These are phyloP conservation scores for Wickerhamiella sergipiensis DNA, from an alignment of 805 yeast genomes.

Conservation along the genomic window DNA sequence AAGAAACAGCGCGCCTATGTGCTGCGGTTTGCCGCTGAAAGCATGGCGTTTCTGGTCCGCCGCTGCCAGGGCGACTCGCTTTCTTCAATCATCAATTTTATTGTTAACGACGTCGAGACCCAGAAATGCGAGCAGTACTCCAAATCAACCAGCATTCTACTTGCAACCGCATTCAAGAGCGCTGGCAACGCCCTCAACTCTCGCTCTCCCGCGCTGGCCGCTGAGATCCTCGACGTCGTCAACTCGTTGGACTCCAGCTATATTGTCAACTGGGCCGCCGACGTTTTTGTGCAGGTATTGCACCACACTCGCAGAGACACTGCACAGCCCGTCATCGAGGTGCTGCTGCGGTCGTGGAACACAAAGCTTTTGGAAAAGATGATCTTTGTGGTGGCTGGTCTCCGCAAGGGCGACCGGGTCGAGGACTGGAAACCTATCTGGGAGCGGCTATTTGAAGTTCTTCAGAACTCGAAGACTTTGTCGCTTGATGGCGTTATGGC, in stretches of 20 bases:
- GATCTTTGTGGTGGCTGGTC: conserved; percentile 22
- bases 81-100: conserved; percentile 30
- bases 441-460: not conserved
- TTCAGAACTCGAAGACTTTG: not conserved
- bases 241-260: not conserved
- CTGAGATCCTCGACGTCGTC: conserved; percentile 9
- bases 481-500: conserved; percentile 10
- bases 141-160: conserved; percentile 44
- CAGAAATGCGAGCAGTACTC: conserved; percentile 36
- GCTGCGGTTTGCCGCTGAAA: conserved; percentile 78
- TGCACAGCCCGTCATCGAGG: conserved; percentile 18
- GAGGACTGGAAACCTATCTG: conserved; percentile 20
- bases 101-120: conserved; percentile 22
- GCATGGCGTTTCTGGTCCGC: conserved; percentile 69
- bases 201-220: conserved; percentile 40
- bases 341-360: not conserved
- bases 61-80: conserved; percentile 43
- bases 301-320: conserved; percentile 24
- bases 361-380: not conserved
- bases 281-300: conserved; percentile 19
- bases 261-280: conserved; percentile 7
- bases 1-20: conserved; percentile 36
- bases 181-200: conserved; percentile 67
- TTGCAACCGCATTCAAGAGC: conserved; percentile 61
- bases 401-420: conserved; percentile 28